These are phyloP conservation scores for Oryza meridionalis DNA, from an alignment of 176 grass and related monocot species.

Conservation along the genomic window DNA sequence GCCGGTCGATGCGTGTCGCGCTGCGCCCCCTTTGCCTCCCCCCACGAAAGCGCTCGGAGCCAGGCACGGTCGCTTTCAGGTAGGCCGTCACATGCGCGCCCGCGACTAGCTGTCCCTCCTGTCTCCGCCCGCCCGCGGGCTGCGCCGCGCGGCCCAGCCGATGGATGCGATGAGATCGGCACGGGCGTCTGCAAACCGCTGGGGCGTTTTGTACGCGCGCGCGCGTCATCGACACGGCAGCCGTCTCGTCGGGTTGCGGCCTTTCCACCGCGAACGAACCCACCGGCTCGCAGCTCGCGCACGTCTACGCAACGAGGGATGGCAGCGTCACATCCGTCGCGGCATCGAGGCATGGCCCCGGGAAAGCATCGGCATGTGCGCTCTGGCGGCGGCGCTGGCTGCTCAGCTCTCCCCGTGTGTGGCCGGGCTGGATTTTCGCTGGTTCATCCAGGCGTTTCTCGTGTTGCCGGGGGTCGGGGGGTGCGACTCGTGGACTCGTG, in stretches of 20 bases:
- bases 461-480: neutral
- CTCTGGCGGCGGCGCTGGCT: constrained; percentile 6
- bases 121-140: neutral
- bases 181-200: neutral
- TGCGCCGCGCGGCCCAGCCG: neutral
- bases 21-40: neutral
- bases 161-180: neutral
- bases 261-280: too few relatives aligned
- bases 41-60: neutral
- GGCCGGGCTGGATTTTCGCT: constrained; percentile 11
- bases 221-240: constrained; percentile 11
- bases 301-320: neutral
- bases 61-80: constrained; percentile 31
- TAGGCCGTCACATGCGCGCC: constrained; percentile 26
- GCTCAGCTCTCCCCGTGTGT: neutral
- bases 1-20: constrained; percentile 42
- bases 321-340: neutral
- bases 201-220: neutral
- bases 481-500: neutral
- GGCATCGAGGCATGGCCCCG: neutral
- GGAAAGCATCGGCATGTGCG: constrained; percentile 19
- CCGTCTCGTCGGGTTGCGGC: constrained; percentile 13
- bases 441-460: neutral
- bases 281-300: too few relatives aligned
- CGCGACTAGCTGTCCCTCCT: constrained; percentile 11